phyloP scores from a whole-genome alignment of 805 yeast species.

The Maudiozyma saulgeensis region DNA sequence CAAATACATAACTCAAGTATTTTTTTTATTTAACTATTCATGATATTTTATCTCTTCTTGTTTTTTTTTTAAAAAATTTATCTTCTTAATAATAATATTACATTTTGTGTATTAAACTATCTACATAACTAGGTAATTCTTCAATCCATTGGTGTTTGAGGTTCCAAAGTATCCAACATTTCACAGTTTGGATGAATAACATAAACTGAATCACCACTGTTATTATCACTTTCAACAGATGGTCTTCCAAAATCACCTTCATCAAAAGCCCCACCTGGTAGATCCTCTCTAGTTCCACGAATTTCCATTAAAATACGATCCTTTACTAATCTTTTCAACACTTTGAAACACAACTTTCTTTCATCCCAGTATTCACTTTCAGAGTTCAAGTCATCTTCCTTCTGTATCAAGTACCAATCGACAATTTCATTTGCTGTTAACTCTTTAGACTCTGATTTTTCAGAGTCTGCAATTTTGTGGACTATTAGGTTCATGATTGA shows the following conservation, averaged over 20 bases:
- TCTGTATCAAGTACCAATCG: constrained; percentile 72
- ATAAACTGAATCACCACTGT: constrained; percentile 33
- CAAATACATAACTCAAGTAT: too few relatives aligned
- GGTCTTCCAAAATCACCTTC: constrained; percentile 19
- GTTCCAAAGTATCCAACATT: constrained; percentile 40
- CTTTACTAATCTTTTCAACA: constrained; percentile 70
- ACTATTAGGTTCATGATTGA: constrained; percentile 76
- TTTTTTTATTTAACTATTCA: too few relatives aligned
- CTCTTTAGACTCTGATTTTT: constrained; percentile 46
- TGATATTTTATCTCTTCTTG: too few relatives aligned
- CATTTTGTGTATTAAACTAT: not conserved
- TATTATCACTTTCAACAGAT: constrained; percentile 16
- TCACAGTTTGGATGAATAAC: constrained; percentile 79
- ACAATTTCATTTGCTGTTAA: constrained; percentile 57
- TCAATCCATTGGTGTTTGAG: constrained; percentile 3
- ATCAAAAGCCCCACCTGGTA: constrained; percentile 32
- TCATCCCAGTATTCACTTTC: constrained; percentile 68
- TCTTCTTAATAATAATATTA: not conserved
- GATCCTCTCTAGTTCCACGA: constrained; percentile 38
- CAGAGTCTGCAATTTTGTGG: constrained; percentile 49
- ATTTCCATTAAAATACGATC: constrained; percentile 75
- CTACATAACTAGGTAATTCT: too few relatives aligned
- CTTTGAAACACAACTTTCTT: constrained; percentile 63
- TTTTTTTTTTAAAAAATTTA: too few relatives aligned
- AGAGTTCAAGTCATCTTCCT: constrained; percentile 58